Conservation (phyloP, 1,284 basidiomycete genomes). For the Puccinia novopanici region DNA sequence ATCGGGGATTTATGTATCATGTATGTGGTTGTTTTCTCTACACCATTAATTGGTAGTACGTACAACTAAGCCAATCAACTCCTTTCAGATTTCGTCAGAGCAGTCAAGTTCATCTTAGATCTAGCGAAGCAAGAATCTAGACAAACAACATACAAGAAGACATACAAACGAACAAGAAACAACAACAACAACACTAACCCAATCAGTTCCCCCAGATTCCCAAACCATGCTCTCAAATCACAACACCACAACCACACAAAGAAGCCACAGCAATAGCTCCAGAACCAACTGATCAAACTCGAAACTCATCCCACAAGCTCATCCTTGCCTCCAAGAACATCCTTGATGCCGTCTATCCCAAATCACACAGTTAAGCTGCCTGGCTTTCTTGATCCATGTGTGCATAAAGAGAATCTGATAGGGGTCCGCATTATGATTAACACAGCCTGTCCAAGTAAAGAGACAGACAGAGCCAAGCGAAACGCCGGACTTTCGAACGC, state of each 20-base stretch:
- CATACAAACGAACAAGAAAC: neutral
- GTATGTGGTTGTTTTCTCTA: too few relatives aligned
- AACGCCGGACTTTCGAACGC: neutral
- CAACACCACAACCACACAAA: neutral
- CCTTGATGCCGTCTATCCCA: constrained; percentile 2
- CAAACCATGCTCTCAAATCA: neutral
- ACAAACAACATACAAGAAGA: neutral
- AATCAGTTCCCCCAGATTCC: constrained; percentile 29
- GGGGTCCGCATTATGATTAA: too few relatives aligned
- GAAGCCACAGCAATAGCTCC: neutral
- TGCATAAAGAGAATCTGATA: too few relatives aligned
- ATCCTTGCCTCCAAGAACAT: constrained; percentile 37
- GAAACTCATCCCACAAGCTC: constrained; percentile 23
- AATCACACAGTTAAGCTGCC: neutral
- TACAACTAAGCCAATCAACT: too few relatives aligned
- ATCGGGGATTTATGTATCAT: too few relatives aligned
- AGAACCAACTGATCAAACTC: neutral
- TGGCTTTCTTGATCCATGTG: too few relatives aligned
- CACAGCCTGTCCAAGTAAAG: too few relatives aligned
- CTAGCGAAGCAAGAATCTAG: neutral
- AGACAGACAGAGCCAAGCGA: constrained; percentile 1
- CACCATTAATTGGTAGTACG: too few relatives aligned
- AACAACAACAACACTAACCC: neutral
- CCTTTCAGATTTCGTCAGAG: too few relatives aligned
- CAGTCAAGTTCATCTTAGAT: too few relatives aligned